Base-by-base conservation (phyloP, 78 protist species). In the Dictyostelium capitatum region DNA sequence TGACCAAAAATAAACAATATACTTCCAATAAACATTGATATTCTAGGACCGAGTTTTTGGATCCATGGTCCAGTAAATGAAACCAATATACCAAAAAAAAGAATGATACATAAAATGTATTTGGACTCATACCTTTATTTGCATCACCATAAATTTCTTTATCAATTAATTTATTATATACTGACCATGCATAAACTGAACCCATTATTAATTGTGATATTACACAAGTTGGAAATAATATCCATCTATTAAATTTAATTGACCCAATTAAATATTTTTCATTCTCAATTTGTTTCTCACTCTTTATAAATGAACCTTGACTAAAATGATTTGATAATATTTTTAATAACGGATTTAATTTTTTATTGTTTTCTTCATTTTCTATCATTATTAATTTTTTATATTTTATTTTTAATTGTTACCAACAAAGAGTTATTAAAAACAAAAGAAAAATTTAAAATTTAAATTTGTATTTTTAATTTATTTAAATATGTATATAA, bases 31-130 rank as follows among this genome's bases (percentile, higher is more conserved):
- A 93, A 46, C 6, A 93, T 62, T 41, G 83, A 69, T 46, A 4
- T 74, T 3, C n/a, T 64, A n/a, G 96, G 94, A 14, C 96, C 96
- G 14, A 28, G 10, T 54, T 84, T 46, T 41, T 93, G 94, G 7
- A 93, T 17, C 73, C 75, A 73, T n/a, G 90, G 81, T 17, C 96
- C 96, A 11, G 47, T n/a, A 15, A 90, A 32, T 19, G 56, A 32
- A 4, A 72, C 80, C 5, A 89, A 28, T 17, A 43, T 11, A 23
- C 96, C 96, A 77, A 54, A 93, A 11, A 74, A 17, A 23, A 75
- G 12, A 79, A 20, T 6, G 53, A 2, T 10, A 82, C 74, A 46
- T 59, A 82, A 53, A 82, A 82, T 25, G 90, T 70, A 14, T 67
- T 53, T 10, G 79, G 69, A 0, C 73, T 73, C 90, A 53, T 82